phyloP scores from a whole-genome alignment of 768 basidiomycete species.

The Tulasnella sp. region DNA sequence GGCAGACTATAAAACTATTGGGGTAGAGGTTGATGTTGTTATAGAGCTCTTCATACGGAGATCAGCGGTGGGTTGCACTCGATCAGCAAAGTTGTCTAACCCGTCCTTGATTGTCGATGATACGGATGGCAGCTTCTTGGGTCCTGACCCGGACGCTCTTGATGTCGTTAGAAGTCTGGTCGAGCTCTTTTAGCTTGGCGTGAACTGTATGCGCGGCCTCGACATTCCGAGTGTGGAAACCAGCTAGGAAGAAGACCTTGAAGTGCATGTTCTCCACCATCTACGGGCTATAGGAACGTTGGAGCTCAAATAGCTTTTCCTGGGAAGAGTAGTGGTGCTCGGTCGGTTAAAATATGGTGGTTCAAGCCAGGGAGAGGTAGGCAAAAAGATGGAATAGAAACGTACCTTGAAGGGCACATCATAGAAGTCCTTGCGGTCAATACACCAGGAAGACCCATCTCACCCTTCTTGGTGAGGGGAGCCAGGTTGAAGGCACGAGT shows the following conservation, averaged over 20 bases:
- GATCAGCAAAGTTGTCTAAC: conserved; percentile 84
- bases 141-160: conserved; percentile 85
- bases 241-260: conserved; percentile 90
- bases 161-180: conserved; percentile 82
- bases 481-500: conserved; percentile 88
- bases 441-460: conserved; percentile 84
- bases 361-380: too few species aligned
- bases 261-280: conserved; percentile 93
- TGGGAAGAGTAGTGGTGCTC: conserved; percentile 24
- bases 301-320: conserved; percentile 87
- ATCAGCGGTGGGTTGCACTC: conserved; percentile 81
- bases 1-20: too few species aligned
- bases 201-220: conserved; percentile 78
- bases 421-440: conserved; percentile 88
- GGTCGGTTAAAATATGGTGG: neutral
- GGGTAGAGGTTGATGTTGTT: too few species aligned
- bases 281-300: conserved; percentile 74
- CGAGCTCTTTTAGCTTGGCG: conserved; percentile 61
- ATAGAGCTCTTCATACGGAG: conserved; percentile 92
- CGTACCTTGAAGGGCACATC: conserved; percentile 83
- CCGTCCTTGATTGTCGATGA: conserved; percentile 93
- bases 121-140: conserved; percentile 84
- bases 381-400: neutral
- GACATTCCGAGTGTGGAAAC: conserved; percentile 93
- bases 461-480: conserved; percentile 78